phyloP scores from a whole-genome alignment of 2,329 filamentous ascomycete genomes.

The Sphaerulina vaccinii region DNA sequence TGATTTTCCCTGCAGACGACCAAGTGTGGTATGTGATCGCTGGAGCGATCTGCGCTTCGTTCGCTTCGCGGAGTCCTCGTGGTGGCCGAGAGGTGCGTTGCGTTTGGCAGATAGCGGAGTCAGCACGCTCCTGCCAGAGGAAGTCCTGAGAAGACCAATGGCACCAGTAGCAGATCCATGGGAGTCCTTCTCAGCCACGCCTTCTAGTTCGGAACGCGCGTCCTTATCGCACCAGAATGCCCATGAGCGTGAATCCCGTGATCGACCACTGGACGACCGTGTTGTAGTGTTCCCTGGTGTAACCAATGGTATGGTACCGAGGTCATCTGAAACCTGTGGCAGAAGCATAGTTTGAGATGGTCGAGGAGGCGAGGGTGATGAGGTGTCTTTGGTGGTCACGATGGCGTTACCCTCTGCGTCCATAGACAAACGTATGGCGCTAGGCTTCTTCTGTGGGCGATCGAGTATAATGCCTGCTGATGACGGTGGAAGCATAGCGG shows the following conservation, averaged over 20 bases:
- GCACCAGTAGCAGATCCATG: slow-evolving; percentile 77
- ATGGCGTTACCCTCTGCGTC: slow-evolving; percentile 91
- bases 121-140: slow-evolving; percentile 56
- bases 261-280: slow-evolving; percentile 64
- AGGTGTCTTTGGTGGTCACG: slow-evolving; percentile 67
- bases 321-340: slow-evolving; percentile 46
- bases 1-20: slow-evolving; percentile 32
- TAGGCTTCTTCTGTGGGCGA: slow-evolving; percentile 37
- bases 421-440: slow-evolving; percentile 72
- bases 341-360: slow-evolving; percentile 21
- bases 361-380: slow-evolving; percentile 66
- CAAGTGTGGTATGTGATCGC: slow-evolving; percentile 34
- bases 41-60: slow-evolving; percentile 35
- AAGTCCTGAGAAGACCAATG: slow-evolving; percentile 76
- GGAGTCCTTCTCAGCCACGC: slow-evolving; percentile 76
- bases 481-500: slow-evolving; percentile 3
- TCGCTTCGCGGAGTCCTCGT: slow-evolving; percentile 32
- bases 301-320: not conserved
- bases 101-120: slow-evolving; percentile 62
- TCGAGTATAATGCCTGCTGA: not conserved
- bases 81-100: slow-evolving; percentile 49
- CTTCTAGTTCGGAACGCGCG: slow-evolving; percentile 71
- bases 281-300: slow-evolving; percentile 30
- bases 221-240: slow-evolving; percentile 86
- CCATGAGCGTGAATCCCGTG: slow-evolving; percentile 85